phyloP scores from a whole-genome alignment of 495 filamentous ascomycete species.

The Terfezia boudieri region DNA sequence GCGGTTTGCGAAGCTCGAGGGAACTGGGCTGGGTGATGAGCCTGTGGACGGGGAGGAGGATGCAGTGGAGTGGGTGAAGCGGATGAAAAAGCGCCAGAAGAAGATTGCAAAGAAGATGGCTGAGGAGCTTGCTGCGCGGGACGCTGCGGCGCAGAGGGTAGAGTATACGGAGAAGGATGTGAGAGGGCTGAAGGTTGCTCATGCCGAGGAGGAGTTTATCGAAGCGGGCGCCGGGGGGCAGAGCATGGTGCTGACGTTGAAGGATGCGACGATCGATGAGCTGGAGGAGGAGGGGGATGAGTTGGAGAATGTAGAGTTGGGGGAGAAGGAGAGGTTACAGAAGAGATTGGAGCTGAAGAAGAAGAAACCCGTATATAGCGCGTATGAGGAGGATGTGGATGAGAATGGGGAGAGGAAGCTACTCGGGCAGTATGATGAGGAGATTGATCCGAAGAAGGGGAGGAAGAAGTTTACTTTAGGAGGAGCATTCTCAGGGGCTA shows the following conservation, averaged over 20 bases:
- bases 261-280: slow-evolving; percentile 66
- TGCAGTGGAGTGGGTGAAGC: slow-evolving; percentile 61
- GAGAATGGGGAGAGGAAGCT: slow-evolving; percentile 37
- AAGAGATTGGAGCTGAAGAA: slow-evolving; percentile 74
- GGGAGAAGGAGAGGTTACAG: slow-evolving; percentile 51
- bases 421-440: slow-evolving; percentile 80
- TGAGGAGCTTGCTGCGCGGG: slow-evolving; percentile 49
- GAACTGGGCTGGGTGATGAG: slow-evolving; percentile 52
- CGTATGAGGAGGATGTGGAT: slow-evolving; percentile 41
- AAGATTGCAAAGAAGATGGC: slow-evolving; percentile 57
- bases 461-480: slow-evolving; percentile 72
- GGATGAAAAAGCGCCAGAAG: slow-evolving; percentile 76
- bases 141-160: slow-evolving; percentile 29
- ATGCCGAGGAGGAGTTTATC: slow-evolving; percentile 55
- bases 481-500: slow-evolving; percentile 8
- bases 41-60: slow-evolving; percentile 41
- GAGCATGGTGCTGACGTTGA: slow-evolving; percentile 73
- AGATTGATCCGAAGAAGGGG: slow-evolving; percentile 69
- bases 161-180: slow-evolving; percentile 67
- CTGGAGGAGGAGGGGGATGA: slow-evolving; percentile 79
- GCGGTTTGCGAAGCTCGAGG: slow-evolving; percentile 49
- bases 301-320: slow-evolving; percentile 59
- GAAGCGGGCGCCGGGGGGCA: slow-evolving; percentile 32
- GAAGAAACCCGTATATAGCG: slow-evolving; percentile 76
- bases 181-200: slow-evolving; percentile 73